Conservation (phyloP, 129 eudicot species). For the Flaveria ramosissima region DNA sequence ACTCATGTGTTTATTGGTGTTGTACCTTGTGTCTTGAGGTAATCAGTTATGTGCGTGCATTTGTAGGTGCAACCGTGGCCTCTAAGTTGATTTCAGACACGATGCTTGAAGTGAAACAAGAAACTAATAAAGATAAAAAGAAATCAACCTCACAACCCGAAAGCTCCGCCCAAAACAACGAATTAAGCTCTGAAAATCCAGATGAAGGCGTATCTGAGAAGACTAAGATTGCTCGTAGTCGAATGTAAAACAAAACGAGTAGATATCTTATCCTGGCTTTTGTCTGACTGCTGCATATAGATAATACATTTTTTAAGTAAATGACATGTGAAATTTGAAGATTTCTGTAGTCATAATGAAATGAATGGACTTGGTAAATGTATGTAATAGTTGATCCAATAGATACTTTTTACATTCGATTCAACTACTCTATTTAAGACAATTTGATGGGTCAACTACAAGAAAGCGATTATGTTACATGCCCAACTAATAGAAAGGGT, state of each 20-base stretch:
- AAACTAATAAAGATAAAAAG: constrained; percentile 15
- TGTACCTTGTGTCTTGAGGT: neutral
- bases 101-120: constrained; percentile 27
- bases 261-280: neutral
- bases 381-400: no score
- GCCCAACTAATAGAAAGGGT: neutral
- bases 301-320: neutral
- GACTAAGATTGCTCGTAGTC: constrained; percentile 12
- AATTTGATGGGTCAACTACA: neutral
- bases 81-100: constrained; percentile 28
- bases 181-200: constrained; percentile 9
- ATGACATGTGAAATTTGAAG: neutral
- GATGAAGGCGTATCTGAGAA: constrained; percentile 10
- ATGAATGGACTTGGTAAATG: neutral
- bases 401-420: no score
- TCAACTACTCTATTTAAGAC: no score
- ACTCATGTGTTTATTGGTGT: no score
- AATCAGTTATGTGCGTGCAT: neutral
- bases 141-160: neutral
- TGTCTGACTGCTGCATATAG: constrained; percentile 2
- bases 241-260: constrained; percentile 2
- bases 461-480: neutral
- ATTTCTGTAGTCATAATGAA: constrained; percentile 8
- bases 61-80: constrained; percentile 30
- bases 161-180: neutral